Evolutionary conservation across 2,329 filamentous ascomycete species (phyloP), one percentile per base, ranked within the genome.

Genomic region (Xenoacremonium recifei): DNA sequence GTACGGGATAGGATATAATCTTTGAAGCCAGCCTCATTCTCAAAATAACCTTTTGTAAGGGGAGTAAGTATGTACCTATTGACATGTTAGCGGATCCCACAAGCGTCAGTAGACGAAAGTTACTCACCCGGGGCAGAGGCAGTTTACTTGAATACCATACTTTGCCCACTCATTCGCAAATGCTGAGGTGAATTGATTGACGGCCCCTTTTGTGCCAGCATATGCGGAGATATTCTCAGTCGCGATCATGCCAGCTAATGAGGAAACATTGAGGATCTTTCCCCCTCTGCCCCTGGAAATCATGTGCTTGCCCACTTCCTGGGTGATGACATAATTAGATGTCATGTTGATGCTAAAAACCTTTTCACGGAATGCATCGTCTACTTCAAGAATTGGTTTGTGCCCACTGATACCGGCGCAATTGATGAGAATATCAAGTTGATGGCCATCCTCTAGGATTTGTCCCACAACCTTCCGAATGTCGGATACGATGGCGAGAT

Each of bases 181-280:
- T 4, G 38, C 38, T 13, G 38, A 40, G 2, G 31, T 40, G 21
- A 40, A 40, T 23, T 40, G 38, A 19, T 40, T 40, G 29, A 40
- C 30, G 5, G 38, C 31, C 7, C 38, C 38, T 17, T 40, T 40
- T 15, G 38, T 40, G 4, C 38, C 38, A 9, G 38, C 30, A 17
- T 40, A 40, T 9, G 30, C 38, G 17, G 38, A 40, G 17, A 40
- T 40, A 15, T 40, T 34, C 11, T 19, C 16, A 3, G 18, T 34
- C 9, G 38, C 38, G 13, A 40, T 27, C 11, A 40, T 35, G 9
- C 38, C 38, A 6, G 38, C 38, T 9, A 40, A 21, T 6, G 38
- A 40, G 13, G 38, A 40, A 13, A 40, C 31, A 16, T 44, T 44
- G 19, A 44, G 41, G 27, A 44, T 39, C 36, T 44, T 44, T 4